Evolutionary conservation across 352 stramenopile species (phyloP), one percentile per base, ranked within the genome.

Genomic region (Phytophthora vignae): DNA sequence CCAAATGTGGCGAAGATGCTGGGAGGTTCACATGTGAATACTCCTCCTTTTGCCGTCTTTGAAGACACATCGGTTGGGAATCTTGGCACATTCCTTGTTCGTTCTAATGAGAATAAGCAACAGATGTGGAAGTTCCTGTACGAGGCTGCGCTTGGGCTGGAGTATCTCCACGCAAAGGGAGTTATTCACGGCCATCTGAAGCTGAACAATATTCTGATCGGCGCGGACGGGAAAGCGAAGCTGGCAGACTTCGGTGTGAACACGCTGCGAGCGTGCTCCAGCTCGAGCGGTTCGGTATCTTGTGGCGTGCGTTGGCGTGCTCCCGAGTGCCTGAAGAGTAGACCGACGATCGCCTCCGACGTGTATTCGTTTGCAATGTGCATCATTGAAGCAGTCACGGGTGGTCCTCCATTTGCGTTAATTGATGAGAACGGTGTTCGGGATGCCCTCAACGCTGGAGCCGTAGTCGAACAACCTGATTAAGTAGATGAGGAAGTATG

Each of bases 161-260:
- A 72, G 40, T 93, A 61, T 92, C 31, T 87, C 91, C 74, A 60
- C 42, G n/a, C 61, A 54, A 54, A 63, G 60, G 9, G 60, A 14
- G 57, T 90, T 17, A 67, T 96, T 4, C 90, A 97, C 60, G 78
- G 85, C 4, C 87, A 96, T 54, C 75, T 97, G n/a, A 95, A 93
- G 69, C 77, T 83, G 4, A 60, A 54, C 44, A 76, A 66, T 12
- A 44, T 69, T 9, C 54, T 76, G 3, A 55, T 76, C 0, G 89
- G 55, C 21, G 42, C 64, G 4, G 61, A 70, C 15, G 75, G 67
- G 2, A 44, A 62, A 17, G 72, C 70, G 2, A 72, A 77, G 50
- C 12, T 81, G 1, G 36, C 64, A 0, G 78, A 77, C 31, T 78
- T 82, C 65, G 77, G 68, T 44, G 4, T 44, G 4, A 0, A 58